Percentiles rank a stretch among this genome's conserved stretches.
These are phyloP conservation scores for Melanogaster broomeanus DNA, from an alignment of 768 basidiomycete genomes.

Conservation along the genomic window DNA sequence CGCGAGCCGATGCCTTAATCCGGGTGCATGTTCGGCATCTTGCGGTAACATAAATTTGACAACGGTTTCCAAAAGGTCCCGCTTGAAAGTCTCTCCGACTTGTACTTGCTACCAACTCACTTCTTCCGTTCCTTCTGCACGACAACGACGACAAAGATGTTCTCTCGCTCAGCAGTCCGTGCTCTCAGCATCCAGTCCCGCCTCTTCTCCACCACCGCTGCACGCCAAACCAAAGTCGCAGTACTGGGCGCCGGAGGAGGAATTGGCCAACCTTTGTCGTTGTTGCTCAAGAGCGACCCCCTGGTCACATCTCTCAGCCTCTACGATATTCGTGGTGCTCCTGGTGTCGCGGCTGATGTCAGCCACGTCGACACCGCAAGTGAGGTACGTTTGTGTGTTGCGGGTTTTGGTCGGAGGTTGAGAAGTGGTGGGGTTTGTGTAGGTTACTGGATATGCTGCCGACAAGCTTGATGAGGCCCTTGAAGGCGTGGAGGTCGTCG, in stretches of 20 bases:
- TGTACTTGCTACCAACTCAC: background rate
- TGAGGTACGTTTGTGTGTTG: constrained; percentile 53
- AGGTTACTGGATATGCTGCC: constrained; percentile 81
- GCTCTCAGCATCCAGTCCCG: constrained; percentile 56
- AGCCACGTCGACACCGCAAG: constrained; percentile 91
- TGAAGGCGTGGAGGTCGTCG: constrained; percentile 86
- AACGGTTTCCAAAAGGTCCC: too few species aligned
- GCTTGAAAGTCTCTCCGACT: too few species aligned
- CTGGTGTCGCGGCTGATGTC: constrained; percentile 95
- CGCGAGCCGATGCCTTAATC: too few species aligned
- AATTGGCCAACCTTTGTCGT: constrained; percentile 95
- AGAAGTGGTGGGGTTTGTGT: constrained; percentile 11
- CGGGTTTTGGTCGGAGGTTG: background rate
- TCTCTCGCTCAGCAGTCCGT: constrained; percentile 64
- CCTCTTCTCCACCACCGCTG: constrained; percentile 73
- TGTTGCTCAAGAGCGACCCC: constrained; percentile 87
- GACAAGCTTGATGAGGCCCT: constrained; percentile 90
- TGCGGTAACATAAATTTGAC: too few species aligned
- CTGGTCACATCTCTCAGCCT: constrained; percentile 82
- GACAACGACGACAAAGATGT: constrained; percentile 48
- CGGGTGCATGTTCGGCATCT: too few species aligned
- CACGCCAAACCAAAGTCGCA: constrained; percentile 83
- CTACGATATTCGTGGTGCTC: constrained; percentile 30
- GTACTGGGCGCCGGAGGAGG: constrained; percentile 99
- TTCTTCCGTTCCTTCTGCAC: background rate